Evolutionary conservation across 768 basidiomycete species (phyloP), one percentile per base, ranked within the genome.

Genomic region (Glaciozyma antarctica): DNA sequence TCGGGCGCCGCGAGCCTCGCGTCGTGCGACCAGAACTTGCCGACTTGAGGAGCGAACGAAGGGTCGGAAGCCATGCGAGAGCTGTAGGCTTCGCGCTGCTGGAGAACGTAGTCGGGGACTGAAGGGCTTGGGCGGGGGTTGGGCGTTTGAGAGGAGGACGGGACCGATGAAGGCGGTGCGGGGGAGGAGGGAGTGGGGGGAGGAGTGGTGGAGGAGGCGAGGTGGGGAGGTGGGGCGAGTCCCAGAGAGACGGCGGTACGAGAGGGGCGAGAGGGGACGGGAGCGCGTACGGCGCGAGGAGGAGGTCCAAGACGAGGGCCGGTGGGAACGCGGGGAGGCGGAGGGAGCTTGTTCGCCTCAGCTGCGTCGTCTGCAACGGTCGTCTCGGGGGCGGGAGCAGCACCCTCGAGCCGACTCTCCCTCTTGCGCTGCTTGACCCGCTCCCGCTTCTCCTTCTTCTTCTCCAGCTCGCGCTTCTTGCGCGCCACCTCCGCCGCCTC

Each of bases 21-120:
- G 76, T 95, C 92, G 74, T 95, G 92, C 7, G 88, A 86, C 90
- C 90, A 95, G 74, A 95, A 95, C 67, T 86, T 86, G 61, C 92
- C 92, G 28, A 93, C 87, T 30, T 85, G 87, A 28, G 92, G 92
- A 34, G 90, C 87, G 75, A 86, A 91, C 3, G 89, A 88, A 2
- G 92, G 91, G 75, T 95, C 92, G 16, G 77, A 80, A 63, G 89
- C 86, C 30, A 94, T 80, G 38, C 86, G 84, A 68, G 88, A 82
- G 68, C 89, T 86, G 77, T 95, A 94, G 24, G 85, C 87, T 75
- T 91, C 88, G 56, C 91, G 87, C 47, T 85, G 88, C 10, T 59
- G 43, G 12, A 41, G 10, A n/a, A 44, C 34, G 59, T 60, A 60
- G n/a, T 65, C 64, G 53, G 55, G 56, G 8, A 41, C 38, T 1